A percentile compares a stretch with the other conserved stretches of the same genome.
Evolutionary conservation across 495 filamentous ascomycete genomes (phyloP).

Genomic region (Cudoniella acicularis): DNA sequence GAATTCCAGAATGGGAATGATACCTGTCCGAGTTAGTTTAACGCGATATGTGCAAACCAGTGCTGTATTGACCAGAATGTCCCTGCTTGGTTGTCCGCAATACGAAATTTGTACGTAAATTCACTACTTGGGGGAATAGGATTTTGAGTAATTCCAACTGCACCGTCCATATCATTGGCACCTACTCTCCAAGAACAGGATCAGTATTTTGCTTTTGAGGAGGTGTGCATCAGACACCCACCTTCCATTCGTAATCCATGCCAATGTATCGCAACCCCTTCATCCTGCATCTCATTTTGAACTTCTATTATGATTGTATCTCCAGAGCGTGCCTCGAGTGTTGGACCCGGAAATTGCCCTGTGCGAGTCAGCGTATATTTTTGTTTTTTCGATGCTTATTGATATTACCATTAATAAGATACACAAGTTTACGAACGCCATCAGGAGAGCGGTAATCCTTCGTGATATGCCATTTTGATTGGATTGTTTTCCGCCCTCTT

Average conservation of each 20-base stretch:
- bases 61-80: constrained; percentile 11
- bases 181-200: no score
- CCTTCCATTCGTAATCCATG: constrained; percentile 20
- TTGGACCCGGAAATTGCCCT: constrained; percentile 19
- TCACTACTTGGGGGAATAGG: background rate
- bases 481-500: constrained; percentile 30
- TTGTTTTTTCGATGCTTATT: no score
- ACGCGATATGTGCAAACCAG: background rate
- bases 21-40: background rate
- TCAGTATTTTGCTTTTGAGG: no score
- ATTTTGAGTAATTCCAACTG: constrained; percentile 11
- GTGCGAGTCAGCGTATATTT: background rate
- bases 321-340: constrained; percentile 15
- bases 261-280: constrained; percentile 17
- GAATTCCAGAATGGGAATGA: constrained; percentile 10
- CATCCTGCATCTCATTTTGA: constrained; percentile 8
- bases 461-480: constrained; percentile 36
- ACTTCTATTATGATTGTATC: constrained; percentile 15
- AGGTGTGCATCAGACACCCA: background rate
- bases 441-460: constrained; percentile 34
- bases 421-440: constrained; percentile 39
- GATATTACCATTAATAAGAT: constrained; percentile 24
- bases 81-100: constrained; percentile 3
- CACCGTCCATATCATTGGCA: constrained; percentile 16
- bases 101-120: constrained; percentile 14